Base-by-base conservation (phyloP, 176 grass and related monocot genomes). In the Oryza rufipogon region DNA sequence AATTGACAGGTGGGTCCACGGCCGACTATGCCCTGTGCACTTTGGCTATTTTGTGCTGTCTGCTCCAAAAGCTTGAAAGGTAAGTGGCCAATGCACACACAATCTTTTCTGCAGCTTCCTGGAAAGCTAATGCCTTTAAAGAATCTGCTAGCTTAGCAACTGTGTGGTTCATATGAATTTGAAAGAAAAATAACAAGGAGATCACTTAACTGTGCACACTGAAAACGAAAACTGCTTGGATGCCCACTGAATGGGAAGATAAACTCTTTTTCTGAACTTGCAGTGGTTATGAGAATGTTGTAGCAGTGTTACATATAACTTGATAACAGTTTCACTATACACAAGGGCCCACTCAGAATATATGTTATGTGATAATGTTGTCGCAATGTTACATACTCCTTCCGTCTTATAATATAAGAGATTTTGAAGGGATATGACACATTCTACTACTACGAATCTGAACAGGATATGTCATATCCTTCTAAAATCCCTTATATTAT, bases 171-270 rank as follows among this genome's bases (percentile, higher is more conserved):
- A 11, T 71, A 47, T 63, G 52, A 38, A 22, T 23, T 64, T 28
- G 52, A 41, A 11, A 25, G 5, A 9, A 44, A 71, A 25, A 67
- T 63, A 23, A 4, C 58, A 63, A 63, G 17, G 48, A 15, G 26
- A 74, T 9, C 38, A 38, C n/a, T 49, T 34, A 47, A 5, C 66
- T 14, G 87, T 85, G 81, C 26, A 66, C 78, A 34, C 36, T 47
- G 79, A 79, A 78, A 83, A 66, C 39, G 68, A 74, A 71, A 73
- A 73, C 2, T 47, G 74, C 67, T 15, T n/a, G 73, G 74, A 86
- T 86, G 68, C 79, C 84, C 74, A 83, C 79, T 22, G 12, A 72
- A 4, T 1, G 4, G 58, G 46, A 58, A 86, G 64, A 70, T 64
- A 68, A 4, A 14, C 25, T 54, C 19, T 32, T 44, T 77, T 80